Evolutionary conservation across 768 basidiomycete genomes (phyloP), one percentile per base, ranked within the genome.

Genomic region (Calocybe gangraenosa): DNA sequence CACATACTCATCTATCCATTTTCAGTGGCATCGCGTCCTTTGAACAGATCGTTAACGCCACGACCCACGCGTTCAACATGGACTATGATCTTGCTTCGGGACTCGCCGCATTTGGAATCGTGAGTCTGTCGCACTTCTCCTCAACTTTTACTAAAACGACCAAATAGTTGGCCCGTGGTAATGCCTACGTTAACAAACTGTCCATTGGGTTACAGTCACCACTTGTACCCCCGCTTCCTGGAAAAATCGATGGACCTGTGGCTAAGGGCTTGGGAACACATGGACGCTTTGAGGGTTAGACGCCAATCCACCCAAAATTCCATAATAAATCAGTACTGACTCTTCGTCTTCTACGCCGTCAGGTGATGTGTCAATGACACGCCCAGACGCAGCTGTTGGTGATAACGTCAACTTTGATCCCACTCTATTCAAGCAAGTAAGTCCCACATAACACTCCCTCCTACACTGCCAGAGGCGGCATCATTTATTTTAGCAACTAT

Each of bases 31-130:
- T 52, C 18, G 51, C 51, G 21, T 46, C 48, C 10, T 52, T 49
- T 20, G 51, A 47, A 15, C 40, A 52, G 28, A 52, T 52, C 14
- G 51, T 52, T 3, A 37, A 31, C 7, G 51, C 48, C 5, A 14
- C 37, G 8, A 46, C 41, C 3, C 41, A 46, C n/a, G 48, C 22
- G 1, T 49, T 46, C 25, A 52, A 49, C 30, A 49, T 52, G 51
- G 51, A 52, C 40, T 52, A 49, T n/a, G 44, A 49, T 39, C 48
- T 52, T 32, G 48, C 41, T 2, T 49, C 48, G 15, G 51, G 40
- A 9, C 37, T 52, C 31, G 31, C 51, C 14, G 25, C 25, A 6
- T 28, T 28, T 5, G 25, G 25, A 28, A 28, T 28, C 6, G 25
- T 28, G 25, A 28, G 25, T 5, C 25, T 6, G 11, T 28, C 25